Evolutionary conservation across 495 filamentous ascomycete genomes (phyloP), one percentile per base, ranked within the genome.

Genomic region (Aspergillus nidulans): DNA sequence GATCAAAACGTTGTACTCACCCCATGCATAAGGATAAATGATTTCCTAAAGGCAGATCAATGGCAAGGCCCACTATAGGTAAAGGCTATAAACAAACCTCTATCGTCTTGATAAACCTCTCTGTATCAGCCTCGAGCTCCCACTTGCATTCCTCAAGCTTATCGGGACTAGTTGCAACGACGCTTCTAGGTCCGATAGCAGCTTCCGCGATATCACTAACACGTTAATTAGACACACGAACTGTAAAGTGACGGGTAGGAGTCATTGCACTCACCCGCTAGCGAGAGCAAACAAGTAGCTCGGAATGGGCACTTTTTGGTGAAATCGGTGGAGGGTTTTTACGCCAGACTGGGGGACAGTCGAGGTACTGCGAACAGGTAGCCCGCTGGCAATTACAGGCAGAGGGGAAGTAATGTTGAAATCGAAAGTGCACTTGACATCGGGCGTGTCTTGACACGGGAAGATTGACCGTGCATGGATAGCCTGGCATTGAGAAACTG

Each of bases 381-480:
- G 73, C 36, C 94, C 92, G 69, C 88, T 92, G 9, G 92, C 91
- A 55, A 96, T 80, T 38, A 97, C 91, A 4, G 90, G 90, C 10
- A 95, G 79, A 6, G 90, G 86, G 18, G 90, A 96, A 30, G 82
- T 83, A 66, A 98, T 90, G 60, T 85, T 87, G 71, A 97, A 96
- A 51, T 86, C 80, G 71, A 91, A 89, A 4, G 90, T 92, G 39
- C 85, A 88, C 72, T 98, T 98, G 56, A 97, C 85, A 66, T 95
- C 90, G 21, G 92, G 92, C 0, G 94, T 97, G 69, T 98, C 92
- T 75, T 98, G 92, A 69, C 91, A 97, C 12, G 94, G 94, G 69
- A 96, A 96, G 50, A 97, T 79, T 20, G 90, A 95, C 46, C 92
- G 82, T 23, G 88, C 89, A 61, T 97, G 89, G 60, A 98, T 98